These are phyloP conservation scores for Phalaenopsis hybrid DNA, from an alignment of 116 monocot genomes.

Conservation along the genomic window DNA sequence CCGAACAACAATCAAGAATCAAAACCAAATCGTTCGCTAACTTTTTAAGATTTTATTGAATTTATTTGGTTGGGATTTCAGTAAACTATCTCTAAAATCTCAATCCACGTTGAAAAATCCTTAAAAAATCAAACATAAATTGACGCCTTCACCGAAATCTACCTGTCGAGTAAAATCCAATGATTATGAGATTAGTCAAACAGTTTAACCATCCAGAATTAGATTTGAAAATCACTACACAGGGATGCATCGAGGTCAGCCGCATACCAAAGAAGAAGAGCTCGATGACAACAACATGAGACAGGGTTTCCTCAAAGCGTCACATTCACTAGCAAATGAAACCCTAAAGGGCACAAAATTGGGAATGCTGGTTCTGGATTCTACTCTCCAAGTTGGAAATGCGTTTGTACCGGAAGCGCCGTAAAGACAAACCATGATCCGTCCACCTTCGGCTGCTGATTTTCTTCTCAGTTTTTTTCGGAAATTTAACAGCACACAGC, in stretches of 20 bases:
- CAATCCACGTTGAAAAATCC: background rate
- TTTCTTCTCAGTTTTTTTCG: too few species aligned
- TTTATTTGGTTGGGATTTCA: too few species aligned
- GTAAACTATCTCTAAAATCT: too few species aligned
- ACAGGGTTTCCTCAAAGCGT: background rate
- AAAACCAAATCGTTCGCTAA: too few species aligned
- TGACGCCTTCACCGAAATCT: background rate
- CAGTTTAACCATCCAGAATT: background rate
- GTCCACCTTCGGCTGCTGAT: too few species aligned
- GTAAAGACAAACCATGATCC: too few species aligned
- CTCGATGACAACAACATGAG: background rate
- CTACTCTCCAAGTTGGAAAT: background rate
- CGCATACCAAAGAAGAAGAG: slow-evolving; percentile 7
- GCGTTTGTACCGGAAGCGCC: background rate
- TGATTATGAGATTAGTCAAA: background rate
- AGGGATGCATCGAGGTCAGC: background rate
- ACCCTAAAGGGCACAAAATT: slow-evolving; percentile 1
- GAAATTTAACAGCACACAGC: too few species aligned
- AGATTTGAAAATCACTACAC: background rate
- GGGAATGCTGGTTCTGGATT: slow-evolving; percentile 4
- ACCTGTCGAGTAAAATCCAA: background rate
- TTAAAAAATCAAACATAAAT: background rate
- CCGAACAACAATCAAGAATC: too few species aligned
- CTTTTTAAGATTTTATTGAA: too few species aligned
- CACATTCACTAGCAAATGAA: background rate